Evolutionary conservation across 192 early-diverging fungal genomes (phyloP).

Genomic region (Cladochytrium replicatum): DNA sequence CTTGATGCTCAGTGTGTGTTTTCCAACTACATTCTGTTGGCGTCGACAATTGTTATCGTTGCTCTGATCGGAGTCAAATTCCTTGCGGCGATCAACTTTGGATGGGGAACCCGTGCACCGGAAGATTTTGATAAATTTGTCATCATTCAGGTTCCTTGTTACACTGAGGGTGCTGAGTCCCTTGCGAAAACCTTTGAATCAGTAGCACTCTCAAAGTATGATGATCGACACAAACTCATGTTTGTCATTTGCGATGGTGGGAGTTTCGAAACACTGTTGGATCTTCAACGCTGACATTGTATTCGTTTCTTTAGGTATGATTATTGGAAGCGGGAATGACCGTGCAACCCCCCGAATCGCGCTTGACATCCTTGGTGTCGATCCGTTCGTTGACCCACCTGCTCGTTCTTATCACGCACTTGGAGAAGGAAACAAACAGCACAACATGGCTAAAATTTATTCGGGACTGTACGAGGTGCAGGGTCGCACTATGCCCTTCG

Average conservation of each 20-base stretch:
- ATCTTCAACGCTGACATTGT: conserved; percentile 68
- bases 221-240: conserved; percentile 70
- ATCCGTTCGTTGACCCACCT: conserved; percentile 50
- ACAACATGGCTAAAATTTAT: conserved; percentile 86
- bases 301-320: conserved; percentile 81
- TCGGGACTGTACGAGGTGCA: conserved; percentile 75
- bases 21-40: conserved; percentile 76
- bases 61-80: conserved; percentile 68
- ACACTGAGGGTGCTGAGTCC: conserved; percentile 84
- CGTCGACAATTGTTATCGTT: conserved; percentile 63
- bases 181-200: conserved; percentile 72
- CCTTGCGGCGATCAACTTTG: conserved; percentile 47
- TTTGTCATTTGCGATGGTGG: conserved; percentile 85
- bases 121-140: conserved; percentile 94
- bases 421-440: conserved; percentile 79
- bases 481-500: conserved; percentile 73
- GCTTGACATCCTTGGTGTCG: conserved; percentile 73
- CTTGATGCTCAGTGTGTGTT: conserved; percentile 70
- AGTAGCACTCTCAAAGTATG: conserved; percentile 56
- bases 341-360: conserved; percentile 77
- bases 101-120: conserved; percentile 44
- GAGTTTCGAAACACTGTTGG: conserved; percentile 69
- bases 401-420: conserved; percentile 58
- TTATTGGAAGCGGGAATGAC: conserved; percentile 79
- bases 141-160: conserved; percentile 92